Evolutionary conservation across 345 rosid genomes (phyloP).

Genomic region (Bruguiera parviflora): DNA sequence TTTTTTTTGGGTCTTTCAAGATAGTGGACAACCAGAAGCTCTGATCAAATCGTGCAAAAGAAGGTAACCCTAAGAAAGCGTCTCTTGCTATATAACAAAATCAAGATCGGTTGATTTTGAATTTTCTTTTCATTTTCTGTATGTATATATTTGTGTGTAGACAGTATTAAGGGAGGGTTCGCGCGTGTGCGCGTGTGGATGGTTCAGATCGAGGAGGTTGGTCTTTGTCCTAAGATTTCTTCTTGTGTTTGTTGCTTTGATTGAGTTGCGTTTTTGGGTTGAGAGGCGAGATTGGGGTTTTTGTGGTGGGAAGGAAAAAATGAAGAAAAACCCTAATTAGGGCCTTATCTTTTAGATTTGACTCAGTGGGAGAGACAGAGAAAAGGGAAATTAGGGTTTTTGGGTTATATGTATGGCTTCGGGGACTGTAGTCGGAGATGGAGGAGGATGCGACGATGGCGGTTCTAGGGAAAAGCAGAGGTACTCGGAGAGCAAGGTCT

Average conservation of each 20-base stretch:
- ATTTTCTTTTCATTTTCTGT: not conserved
- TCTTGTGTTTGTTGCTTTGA: not conserved
- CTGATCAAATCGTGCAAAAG: conserved; percentile 9
- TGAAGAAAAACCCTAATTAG: conserved; percentile 25
- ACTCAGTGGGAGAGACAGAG: not conserved
- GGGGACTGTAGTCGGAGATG: conserved; percentile 65
- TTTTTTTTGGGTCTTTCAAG: conserved; percentile 11
- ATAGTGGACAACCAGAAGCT: conserved; percentile 11
- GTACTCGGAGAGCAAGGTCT: conserved; percentile 58
- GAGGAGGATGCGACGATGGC: conserved; percentile 41
- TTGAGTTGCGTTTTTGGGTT: conserved; percentile 14
- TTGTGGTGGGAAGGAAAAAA: conserved; percentile 1
- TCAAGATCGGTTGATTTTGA: not conserved
- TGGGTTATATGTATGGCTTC: conserved; percentile 88
- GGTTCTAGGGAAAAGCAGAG: conserved; percentile 59
- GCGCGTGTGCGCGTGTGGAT: not conserved
- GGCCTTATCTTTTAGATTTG: not conserved
- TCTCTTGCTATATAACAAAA: not conserved
- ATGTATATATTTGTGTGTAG: not conserved
- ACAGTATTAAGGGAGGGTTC: not conserved
- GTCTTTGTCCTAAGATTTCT: not conserved
- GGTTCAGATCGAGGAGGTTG: conserved; percentile 15
- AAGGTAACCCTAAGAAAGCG: not conserved
- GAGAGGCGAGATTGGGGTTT: conserved; percentile 23
- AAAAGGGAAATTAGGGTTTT: conserved; percentile 34